Percentiles rank a stretch among this genome's conserved stretches.
phyloP scores from a whole-genome alignment of 148 eudicot genomes.

The Chenopodium album region DNA sequence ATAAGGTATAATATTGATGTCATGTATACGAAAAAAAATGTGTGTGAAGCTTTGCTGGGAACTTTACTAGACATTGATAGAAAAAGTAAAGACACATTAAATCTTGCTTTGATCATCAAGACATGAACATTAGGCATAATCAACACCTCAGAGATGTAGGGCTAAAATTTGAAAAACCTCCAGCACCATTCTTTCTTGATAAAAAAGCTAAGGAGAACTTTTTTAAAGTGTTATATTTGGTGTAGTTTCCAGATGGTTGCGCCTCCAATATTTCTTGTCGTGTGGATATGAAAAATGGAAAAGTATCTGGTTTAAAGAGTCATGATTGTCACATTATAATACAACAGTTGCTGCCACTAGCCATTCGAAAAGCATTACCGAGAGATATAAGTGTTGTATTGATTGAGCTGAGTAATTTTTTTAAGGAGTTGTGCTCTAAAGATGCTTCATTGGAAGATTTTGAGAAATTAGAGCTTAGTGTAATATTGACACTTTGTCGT shows the following conservation, averaged over 20 bases:
- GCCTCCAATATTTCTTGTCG: not conserved
- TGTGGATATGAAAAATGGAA: not conserved
- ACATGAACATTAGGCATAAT: too few species aligned
- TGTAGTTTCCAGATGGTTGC: not conserved
- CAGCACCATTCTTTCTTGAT: not conserved
- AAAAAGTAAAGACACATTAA: too few species aligned
- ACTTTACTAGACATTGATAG: not conserved
- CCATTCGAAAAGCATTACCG: not conserved
- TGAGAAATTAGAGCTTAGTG: not conserved
- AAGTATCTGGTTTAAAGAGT: not conserved
- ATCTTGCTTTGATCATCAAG: too few species aligned
- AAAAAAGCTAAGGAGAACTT: not conserved
- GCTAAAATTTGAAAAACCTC: not conserved
- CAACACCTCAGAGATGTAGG: not conserved
- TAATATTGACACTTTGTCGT: not conserved
- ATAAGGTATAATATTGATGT: not conserved
- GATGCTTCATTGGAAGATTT: not conserved
- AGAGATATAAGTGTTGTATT: not conserved
- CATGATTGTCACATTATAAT: not conserved
- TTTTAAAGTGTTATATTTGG: not conserved
- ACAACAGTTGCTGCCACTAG: not conserved
- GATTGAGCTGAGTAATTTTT: not conserved
- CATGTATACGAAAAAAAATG: not conserved
- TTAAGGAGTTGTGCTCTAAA: not conserved
- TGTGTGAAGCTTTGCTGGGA: not conserved